Evolutionary conservation across 225 moss, liverwort and hornwort genomes (phyloP), one percentile per base, ranked within the genome.

Genomic region (Bryoerythrophyllum caledonicum): DNA sequence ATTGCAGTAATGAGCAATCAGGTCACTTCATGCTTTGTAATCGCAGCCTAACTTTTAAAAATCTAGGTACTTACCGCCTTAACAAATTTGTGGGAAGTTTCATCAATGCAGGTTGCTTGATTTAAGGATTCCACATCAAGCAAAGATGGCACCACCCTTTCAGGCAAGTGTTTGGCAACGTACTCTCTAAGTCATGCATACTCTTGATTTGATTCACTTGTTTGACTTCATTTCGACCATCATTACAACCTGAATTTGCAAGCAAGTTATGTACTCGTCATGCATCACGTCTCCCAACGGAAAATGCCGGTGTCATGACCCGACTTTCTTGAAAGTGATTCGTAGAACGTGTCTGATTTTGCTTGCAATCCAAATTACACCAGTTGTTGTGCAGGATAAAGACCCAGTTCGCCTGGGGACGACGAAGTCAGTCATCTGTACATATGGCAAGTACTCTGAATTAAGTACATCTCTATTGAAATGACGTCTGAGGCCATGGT

Each of bases 241-340:
- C 19, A 57, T 5, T 65, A 43, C 30, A 53, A 23, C 21, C 41
- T 35, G 19, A n/a, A 55, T 30, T 48, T 16, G 46, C 26, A 73
- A 82, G 56, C 72, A 73, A 68, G 32, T 16, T 0, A 34, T 3
- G 32, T 38, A 9, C 38, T 38, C 7, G 38, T 38, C 38, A 3
- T 16, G 1, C 44, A 15, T 41, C 37, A 73, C 59, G 34, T 52
- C 63, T 76, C 52, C 12, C 28, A n/a, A 43, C 26, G 44, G 44
- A 44, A 44, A 75, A 30, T 44, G 62, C 63, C 20, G 1, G 46
- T 72, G 24, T 62, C 67, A 49, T 83, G 75, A 79, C 32, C 70
- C 19, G 12, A 19, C 10, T 49, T 46, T 58, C 35, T 12, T 5
- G 16, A 40, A 40, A 40, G 25, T 40, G 25, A 44, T 38, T 63